Conservation (phyloP, 805 yeast genomes). For the Metschnikowia aberdeeniae region DNA sequence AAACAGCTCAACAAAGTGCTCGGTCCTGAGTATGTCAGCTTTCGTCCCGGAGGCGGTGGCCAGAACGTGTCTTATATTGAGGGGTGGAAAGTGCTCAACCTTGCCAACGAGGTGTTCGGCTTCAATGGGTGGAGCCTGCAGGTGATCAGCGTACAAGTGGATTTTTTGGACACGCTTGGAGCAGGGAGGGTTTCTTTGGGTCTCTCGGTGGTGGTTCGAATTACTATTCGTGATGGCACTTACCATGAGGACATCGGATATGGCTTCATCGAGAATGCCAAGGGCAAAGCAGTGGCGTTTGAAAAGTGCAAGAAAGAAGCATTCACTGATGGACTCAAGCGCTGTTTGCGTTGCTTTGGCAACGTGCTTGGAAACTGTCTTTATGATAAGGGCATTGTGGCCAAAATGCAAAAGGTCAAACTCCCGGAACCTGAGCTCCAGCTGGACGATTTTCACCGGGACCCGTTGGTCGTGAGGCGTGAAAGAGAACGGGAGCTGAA, state of each 20-base stretch:
- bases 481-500: slow-evolving; percentile 19
- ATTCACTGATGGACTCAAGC: slow-evolving; percentile 75
- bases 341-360: slow-evolving; percentile 78
- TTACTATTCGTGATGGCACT: slow-evolving; percentile 76
- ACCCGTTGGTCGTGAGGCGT: slow-evolving; percentile 30
- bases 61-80: slow-evolving; percentile 67
- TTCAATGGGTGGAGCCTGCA: slow-evolving; percentile 83
- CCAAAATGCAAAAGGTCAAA: slow-evolving; percentile 44
- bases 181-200: slow-evolving; percentile 56
- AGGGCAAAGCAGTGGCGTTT: slow-evolving; percentile 66
- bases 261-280: slow-evolving; percentile 70
- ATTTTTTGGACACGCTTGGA: slow-evolving; percentile 62
- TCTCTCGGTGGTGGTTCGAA: slow-evolving; percentile 64
- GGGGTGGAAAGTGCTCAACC: slow-evolving; percentile 78
- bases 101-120: slow-evolving; percentile 80
- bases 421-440: slow-evolving; percentile 27
- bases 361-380: slow-evolving; percentile 77
- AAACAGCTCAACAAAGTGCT: slow-evolving; percentile 35
- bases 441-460: slow-evolving; percentile 33
- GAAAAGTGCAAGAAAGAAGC: slow-evolving; percentile 84
- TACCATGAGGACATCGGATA: slow-evolving; percentile 74
- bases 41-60: slow-evolving; percentile 73
- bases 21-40: slow-evolving; percentile 77
- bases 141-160: slow-evolving; percentile 59
- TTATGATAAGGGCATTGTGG: slow-evolving; percentile 67